Percentiles rank a stretch among this genome's conserved stretches.
Conservation (phyloP, 192 early-diverging fungal species). For the Coemansia interrupta region DNA sequence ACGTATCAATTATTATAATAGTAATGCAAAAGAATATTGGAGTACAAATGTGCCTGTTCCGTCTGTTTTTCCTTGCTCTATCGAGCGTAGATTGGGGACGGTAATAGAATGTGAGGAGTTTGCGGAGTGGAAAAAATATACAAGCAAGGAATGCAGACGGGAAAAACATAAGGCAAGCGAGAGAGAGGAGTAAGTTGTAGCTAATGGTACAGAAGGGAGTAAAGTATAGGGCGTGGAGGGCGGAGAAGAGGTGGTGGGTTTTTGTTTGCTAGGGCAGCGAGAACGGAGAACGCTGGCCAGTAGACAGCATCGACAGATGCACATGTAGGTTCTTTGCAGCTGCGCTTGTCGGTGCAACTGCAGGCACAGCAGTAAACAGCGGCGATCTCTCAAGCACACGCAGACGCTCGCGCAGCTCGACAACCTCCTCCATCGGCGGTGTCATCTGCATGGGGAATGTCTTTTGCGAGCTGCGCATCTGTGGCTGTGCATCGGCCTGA, state of each 20-base stretch:
- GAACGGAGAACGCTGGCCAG: slow-evolving; percentile 14
- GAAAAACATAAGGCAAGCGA: neutral
- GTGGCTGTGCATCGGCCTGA: neutral
- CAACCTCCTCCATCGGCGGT: slow-evolving; percentile 44
- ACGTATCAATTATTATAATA: neutral
- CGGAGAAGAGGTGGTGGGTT: too few relatives aligned
- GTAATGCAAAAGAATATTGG: neutral
- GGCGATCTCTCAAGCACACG: slow-evolving; percentile 42
- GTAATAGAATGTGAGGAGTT: neutral
- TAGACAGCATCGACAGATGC: slow-evolving; percentile 4
- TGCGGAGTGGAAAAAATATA: neutral
- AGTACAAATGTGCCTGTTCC: neutral
- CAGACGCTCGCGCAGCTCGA: slow-evolving; percentile 30
- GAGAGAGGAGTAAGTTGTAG: neutral
- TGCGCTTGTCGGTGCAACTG: neutral
- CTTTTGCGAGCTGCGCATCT: slow-evolving; percentile 9
- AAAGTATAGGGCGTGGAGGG: neutral
- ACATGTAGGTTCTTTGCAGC: neutral
- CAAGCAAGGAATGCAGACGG: neutral
- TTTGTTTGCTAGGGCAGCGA: slow-evolving; percentile 13
- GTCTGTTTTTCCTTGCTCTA: neutral
- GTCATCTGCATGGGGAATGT: slow-evolving; percentile 39
- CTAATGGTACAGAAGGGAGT: neutral
- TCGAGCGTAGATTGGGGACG: neutral
- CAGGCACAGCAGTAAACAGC: slow-evolving; percentile 23